Evolutionary conservation across 345 rosid genomes (phyloP), one percentile per base, ranked within the genome.

Genomic region (Hibiscus mutabilis): DNA sequence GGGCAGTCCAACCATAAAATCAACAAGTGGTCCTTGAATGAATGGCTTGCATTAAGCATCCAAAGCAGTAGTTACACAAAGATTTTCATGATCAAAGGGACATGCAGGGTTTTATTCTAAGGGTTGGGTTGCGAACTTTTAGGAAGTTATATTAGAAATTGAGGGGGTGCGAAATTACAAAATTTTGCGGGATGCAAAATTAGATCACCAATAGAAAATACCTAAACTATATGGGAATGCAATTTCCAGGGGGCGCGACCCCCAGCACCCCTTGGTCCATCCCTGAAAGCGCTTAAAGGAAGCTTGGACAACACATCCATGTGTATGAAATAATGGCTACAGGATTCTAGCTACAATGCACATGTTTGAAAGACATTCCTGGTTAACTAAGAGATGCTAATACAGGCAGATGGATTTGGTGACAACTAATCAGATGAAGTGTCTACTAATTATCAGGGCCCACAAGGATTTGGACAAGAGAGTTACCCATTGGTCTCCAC

Each of bases 401-500:
- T 58, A 44, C 57, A 70, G 46, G 60, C 44, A 57, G 73, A 52
- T 47, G 31, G 56, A 65, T 52, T 61, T 61, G 68, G 63, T 58
- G 67, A 62, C 33, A 75, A 67, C 70, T 73, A 74, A 78, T 62
- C 73, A 72, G 66, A 71, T 52, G 35, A 58, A 78, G 79, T 55
- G 72, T 66, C 74, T 40, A 49, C 75, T 74, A 81, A 81, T 72
- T 59, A 46, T 74, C 73, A 66, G 79, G 84, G 75, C 83, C 83
- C 85, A 75, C 37, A 27, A 61, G 57, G 83, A 81, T 81, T 77
- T 60, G 72, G 77, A 75, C 74, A 73, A 69, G 61, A 77, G 75
- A 82, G 79, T 71, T 68, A 77, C 70, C 81, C 83, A 76, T 82
- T 81, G 85, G 84, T 84, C 82, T 81, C 83, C 75, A 58, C 61